phyloP scores from a whole-genome alignment of 345 rosid genomes.

The Pistacia atlantica region DNA sequence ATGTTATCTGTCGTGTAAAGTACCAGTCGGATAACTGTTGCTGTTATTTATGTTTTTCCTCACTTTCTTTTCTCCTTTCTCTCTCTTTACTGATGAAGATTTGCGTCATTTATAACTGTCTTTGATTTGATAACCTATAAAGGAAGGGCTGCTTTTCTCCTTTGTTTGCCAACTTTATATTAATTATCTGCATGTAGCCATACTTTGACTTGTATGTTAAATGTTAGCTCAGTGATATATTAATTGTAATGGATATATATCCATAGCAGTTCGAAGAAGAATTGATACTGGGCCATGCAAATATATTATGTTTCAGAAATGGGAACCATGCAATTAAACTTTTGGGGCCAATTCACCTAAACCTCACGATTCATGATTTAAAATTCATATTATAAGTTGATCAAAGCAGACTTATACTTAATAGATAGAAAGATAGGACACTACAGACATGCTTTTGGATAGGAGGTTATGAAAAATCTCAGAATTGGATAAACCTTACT shows the following conservation, averaged over 20 bases:
- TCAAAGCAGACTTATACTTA: no score
- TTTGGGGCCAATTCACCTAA: neutral
- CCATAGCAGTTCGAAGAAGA: neutral
- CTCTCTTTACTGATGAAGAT: slow-evolving; percentile 10
- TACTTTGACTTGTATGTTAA: neutral
- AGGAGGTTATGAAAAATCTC: neutral
- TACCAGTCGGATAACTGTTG: slow-evolving; percentile 29
- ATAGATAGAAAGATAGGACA: neutral
- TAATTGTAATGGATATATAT: no score
- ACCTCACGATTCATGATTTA: neutral
- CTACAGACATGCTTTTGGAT: neutral
- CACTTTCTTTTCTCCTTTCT: slow-evolving; percentile 1
- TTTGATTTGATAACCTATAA: slow-evolving; percentile 13
- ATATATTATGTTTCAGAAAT: slow-evolving; percentile 9
- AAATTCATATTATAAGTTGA: neutral
- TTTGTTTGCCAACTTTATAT: slow-evolving; percentile 7
- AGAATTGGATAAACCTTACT: neutral
- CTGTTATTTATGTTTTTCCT: neutral
- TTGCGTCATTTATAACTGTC: slow-evolving; percentile 1
- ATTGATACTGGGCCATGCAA: neutral
- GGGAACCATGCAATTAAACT: slow-evolving; percentile 17
- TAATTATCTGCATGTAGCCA: neutral
- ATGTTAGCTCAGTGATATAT: neutral
- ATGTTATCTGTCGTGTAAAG: slow-evolving; percentile 60
- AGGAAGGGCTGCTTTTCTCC: neutral